Evolutionary conservation across 345 rosid species (phyloP).

Genomic region (Melastoma malabathricum): DNA sequence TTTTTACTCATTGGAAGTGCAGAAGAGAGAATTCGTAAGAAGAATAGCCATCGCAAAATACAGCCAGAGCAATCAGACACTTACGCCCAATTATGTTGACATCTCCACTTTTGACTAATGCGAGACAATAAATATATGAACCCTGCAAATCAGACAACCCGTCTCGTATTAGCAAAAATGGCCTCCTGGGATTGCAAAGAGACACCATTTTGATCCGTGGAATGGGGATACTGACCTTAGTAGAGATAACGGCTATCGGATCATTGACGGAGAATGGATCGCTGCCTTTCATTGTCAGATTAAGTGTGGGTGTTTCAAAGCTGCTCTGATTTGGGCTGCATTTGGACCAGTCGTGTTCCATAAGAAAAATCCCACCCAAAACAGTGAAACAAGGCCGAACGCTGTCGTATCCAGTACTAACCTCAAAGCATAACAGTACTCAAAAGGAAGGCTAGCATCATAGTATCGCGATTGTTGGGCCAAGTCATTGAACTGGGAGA

Average conservation of each 20-base stretch:
- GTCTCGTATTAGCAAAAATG: neutral
- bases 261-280: constrained; percentile 32
- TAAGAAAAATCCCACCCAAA: neutral
- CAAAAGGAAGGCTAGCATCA: constrained; percentile 43
- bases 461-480: constrained; percentile 38
- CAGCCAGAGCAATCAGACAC: constrained; percentile 17
- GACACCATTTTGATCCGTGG: constrained; percentile 3
- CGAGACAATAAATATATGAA: constrained; percentile 50
- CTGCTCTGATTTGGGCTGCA: constrained; percentile 35
- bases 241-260: constrained; percentile 26
- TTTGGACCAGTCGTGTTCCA: neutral
- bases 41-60: neutral
- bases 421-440: constrained; percentile 72
- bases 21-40: neutral
- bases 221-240: constrained; percentile 20
- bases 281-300: constrained; percentile 82
- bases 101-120: constrained; percentile 50
- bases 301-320: constrained; percentile 32
- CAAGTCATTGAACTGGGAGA: constrained; percentile 51
- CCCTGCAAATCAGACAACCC: constrained; percentile 24
- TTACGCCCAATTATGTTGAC: constrained; percentile 92
- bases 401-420: constrained; percentile 8
- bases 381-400: constrained; percentile 3
- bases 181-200: constrained; percentile 1
- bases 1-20: neutral